Conservation (phyloP, 163 green algal species). For the Scenedesmus sp. region DNA sequence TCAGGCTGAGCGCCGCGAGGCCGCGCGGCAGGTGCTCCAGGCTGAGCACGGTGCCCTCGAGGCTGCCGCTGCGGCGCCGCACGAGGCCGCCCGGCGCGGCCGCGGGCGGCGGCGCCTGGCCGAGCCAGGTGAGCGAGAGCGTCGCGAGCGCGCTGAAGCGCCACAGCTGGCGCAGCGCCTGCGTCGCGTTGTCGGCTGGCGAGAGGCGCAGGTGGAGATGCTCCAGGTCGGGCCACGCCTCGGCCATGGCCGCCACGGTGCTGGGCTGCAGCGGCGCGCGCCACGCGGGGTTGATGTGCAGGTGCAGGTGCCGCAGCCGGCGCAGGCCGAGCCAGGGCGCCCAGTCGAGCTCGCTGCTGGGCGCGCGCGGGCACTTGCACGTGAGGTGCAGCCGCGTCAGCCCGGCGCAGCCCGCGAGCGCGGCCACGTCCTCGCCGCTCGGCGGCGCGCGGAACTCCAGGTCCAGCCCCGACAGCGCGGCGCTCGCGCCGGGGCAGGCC, state of each 20-base stretch:
- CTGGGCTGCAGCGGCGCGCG: slow-evolving; percentile 23
- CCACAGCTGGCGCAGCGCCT: slow-evolving; percentile 15
- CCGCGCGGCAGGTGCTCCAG: slow-evolving; percentile 19
- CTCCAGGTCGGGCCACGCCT: slow-evolving; percentile 33
- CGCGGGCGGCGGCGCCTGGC: slow-evolving; percentile 10
- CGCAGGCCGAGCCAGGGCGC: slow-evolving; percentile 19
- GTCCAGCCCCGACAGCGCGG: slow-evolving; percentile 32
- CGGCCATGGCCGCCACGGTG: slow-evolving; percentile 26
- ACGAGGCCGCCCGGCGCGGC: neutral
- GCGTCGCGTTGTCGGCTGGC: slow-evolving; percentile 8
- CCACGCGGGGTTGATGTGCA: slow-evolving; percentile 47
- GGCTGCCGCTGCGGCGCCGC: slow-evolving; percentile 4
- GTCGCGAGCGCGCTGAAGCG: neutral
- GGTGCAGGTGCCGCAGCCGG: slow-evolving; percentile 39
- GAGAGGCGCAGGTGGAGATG: slow-evolving; percentile 45
- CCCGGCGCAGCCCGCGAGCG: neutral
- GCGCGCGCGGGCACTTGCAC: slow-evolving; percentile 43
- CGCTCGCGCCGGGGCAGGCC: neutral
- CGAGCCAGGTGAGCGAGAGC: slow-evolving; percentile 42
- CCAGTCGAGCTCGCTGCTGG: slow-evolving; percentile 11
- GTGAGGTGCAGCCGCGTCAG: slow-evolving; percentile 35
- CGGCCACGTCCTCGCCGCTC: slow-evolving; percentile 20
- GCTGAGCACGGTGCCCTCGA: slow-evolving; percentile 3
- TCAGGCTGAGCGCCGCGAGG: slow-evolving; percentile 37
- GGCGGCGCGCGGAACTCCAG: slow-evolving; percentile 42